Conservation (phyloP, 345 rosid species). For the Eucalyptus fibrosa region DNA sequence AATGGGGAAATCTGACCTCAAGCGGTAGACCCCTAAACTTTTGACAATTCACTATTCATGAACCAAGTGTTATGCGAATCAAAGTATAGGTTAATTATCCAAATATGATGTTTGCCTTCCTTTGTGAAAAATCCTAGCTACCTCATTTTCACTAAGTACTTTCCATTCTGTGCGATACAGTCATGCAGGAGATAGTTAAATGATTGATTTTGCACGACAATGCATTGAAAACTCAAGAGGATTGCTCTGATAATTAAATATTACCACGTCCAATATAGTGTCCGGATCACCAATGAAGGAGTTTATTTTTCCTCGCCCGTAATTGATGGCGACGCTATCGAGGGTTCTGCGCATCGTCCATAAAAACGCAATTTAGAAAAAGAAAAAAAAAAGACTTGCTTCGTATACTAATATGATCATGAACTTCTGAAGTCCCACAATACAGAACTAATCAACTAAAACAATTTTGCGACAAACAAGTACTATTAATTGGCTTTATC, state of each 20-base stretch:
- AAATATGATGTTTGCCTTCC: not conserved
- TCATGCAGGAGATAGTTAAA: not conserved
- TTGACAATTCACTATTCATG: not conserved
- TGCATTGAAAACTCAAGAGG: not conserved
- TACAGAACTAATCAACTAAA: not conserved
- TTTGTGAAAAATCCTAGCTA: not conserved
- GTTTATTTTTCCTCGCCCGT: conserved; percentile 23
- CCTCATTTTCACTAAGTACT: not conserved
- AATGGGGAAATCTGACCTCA: not conserved
- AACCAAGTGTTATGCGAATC: not conserved
- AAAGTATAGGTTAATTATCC: not conserved
- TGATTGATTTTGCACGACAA: not conserved
- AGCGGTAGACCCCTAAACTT: not conserved
- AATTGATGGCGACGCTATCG: conserved; percentile 12
- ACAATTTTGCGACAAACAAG: not conserved
- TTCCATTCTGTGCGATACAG: not conserved
- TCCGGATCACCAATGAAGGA: conserved; percentile 16
- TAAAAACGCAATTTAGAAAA: not conserved
- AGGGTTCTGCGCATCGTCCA: conserved; percentile 3
- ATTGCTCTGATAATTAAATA: not conserved
- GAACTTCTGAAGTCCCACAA: not conserved
- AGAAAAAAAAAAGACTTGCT: not conserved
- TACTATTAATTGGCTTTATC: not conserved
- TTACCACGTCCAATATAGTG: conserved; percentile 19
- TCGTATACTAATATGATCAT: not conserved